A percentile compares a stretch with the other conserved stretches of the same genome.
phyloP scores from a whole-genome alignment of 2,329 filamentous ascomycete species.

The Scedosporium apiospermum region DNA sequence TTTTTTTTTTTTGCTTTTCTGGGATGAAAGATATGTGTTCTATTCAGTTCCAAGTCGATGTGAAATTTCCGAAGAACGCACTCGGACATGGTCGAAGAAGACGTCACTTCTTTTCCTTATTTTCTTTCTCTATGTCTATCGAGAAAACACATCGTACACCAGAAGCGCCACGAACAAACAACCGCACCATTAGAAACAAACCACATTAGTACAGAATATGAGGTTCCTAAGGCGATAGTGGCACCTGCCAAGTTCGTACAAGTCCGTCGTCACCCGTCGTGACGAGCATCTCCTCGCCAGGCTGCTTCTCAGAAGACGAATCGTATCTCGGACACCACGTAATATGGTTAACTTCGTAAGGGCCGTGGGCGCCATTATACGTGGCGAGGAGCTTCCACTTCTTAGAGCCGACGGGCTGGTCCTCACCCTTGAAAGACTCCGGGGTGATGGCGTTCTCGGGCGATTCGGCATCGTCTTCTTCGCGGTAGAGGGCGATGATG shows the following conservation, averaged over 20 bases:
- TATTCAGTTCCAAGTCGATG: no score
- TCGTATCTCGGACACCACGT: slow-evolving; percentile 79
- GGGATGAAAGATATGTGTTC: no score
- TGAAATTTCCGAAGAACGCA: no score
- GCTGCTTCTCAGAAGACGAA: slow-evolving; percentile 41
- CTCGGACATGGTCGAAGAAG: no score
- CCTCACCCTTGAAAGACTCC: slow-evolving; percentile 2
- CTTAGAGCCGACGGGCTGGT: slow-evolving; percentile 20
- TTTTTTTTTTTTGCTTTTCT: neutral
- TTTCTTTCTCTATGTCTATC: no score
- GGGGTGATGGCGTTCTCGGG: slow-evolving; percentile 3
- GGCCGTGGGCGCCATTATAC: slow-evolving; percentile 70
- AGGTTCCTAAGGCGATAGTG: neutral
- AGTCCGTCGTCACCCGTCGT: slow-evolving; percentile 89
- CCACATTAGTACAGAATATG: neutral
- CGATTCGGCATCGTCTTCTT: slow-evolving; percentile 36
- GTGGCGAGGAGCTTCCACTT: slow-evolving; percentile 65
- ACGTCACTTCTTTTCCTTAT: no score
- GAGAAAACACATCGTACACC: no score
- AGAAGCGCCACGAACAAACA: neutral
- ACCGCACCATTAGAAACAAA: neutral
- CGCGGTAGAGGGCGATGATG: slow-evolving; percentile 61
- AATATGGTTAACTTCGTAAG: slow-evolving; percentile 90
- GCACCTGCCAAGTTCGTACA: slow-evolving; percentile 62
- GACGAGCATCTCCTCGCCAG: slow-evolving; percentile 72